Evolutionary conservation across 768 basidiomycete genomes (phyloP).

Genomic region (Psilocybe azurescens): DNA sequence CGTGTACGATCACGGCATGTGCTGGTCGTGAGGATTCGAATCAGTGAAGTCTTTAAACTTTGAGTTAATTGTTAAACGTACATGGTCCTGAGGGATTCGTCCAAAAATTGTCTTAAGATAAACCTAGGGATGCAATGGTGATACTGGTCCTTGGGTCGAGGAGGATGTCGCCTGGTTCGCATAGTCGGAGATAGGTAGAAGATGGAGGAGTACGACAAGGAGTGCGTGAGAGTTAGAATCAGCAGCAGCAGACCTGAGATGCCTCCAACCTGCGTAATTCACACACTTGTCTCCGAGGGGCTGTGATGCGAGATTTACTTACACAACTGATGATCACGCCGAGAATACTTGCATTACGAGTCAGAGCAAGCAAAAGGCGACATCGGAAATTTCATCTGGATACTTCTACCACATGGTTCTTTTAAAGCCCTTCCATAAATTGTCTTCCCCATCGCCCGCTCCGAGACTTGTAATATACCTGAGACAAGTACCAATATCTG

Average conservation of each 20-base stretch:
- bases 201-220: background rate
- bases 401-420: too few relatives aligned
- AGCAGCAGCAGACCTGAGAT: background rate
- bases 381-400: background rate
- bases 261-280: background rate
- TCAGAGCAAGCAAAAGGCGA: too few relatives aligned
- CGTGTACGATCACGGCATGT: background rate
- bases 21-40: background rate
- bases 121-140: slow-evolving; percentile 37
- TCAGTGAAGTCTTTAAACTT: background rate
- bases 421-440: slow-evolving; percentile 13
- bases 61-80: background rate
- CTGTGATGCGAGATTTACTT: background rate
- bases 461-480: slow-evolving; percentile 8
- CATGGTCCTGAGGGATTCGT: background rate
- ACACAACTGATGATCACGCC: too few relatives aligned
- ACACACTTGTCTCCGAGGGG: background rate
- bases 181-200: background rate
- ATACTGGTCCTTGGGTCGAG: slow-evolving; percentile 21
- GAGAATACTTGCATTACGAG: too few relatives aligned
- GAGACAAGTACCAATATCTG: slow-evolving; percentile 10
- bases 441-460: slow-evolving; percentile 2
- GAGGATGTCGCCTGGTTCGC: background rate
- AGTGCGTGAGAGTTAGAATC: background rate
- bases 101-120: slow-evolving; percentile 32